Evolutionary conservation across 192 early-diverging fungal genomes (phyloP).

Genomic region (Lunasporangiospora selenospora): DNA sequence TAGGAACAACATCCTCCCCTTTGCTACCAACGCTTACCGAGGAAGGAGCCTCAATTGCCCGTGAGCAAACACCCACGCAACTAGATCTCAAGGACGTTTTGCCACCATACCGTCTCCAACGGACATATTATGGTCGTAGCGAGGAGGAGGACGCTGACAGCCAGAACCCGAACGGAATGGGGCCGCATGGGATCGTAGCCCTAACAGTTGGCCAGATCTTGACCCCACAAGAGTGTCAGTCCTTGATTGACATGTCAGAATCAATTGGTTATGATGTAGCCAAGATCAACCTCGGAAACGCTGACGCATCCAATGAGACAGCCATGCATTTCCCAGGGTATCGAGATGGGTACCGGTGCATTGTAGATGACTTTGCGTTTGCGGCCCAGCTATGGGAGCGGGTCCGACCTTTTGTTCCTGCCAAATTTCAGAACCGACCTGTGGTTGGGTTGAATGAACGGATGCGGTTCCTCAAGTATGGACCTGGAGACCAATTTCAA

Average conservation of each 20-base stretch:
- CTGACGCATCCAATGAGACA: neutral
- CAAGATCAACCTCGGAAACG: conserved; percentile 35
- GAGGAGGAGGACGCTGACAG: no score
- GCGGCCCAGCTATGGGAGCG: conserved; percentile 26
- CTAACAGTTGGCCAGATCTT: conserved; percentile 39
- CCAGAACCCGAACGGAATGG: no score
- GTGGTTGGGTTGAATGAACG: conserved; percentile 50
- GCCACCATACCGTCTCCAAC: no score
- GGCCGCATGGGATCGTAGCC: conserved; percentile 11
- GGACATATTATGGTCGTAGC: no score
- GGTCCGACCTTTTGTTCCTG: conserved; percentile 29
- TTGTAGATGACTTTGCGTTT: conserved; percentile 35
- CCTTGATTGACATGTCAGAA: conserved; percentile 45
- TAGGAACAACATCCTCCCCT: no score
- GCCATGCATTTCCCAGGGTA: conserved; percentile 31
- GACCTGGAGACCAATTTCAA: conserved; percentile 39
- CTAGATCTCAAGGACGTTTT: no score
- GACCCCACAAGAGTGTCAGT: conserved; percentile 43
- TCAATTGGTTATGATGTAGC: conserved; percentile 34
- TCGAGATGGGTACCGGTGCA: conserved; percentile 33
- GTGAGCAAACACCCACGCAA: no score
- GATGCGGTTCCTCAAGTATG: conserved; percentile 48
- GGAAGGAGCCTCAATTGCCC: no score
- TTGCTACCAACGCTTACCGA: no score
- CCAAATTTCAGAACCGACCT: conserved; percentile 8